Evolutionary conservation across 352 stramenopile species (phyloP).

Genomic region (Pythium rhizo-oryzae): DNA sequence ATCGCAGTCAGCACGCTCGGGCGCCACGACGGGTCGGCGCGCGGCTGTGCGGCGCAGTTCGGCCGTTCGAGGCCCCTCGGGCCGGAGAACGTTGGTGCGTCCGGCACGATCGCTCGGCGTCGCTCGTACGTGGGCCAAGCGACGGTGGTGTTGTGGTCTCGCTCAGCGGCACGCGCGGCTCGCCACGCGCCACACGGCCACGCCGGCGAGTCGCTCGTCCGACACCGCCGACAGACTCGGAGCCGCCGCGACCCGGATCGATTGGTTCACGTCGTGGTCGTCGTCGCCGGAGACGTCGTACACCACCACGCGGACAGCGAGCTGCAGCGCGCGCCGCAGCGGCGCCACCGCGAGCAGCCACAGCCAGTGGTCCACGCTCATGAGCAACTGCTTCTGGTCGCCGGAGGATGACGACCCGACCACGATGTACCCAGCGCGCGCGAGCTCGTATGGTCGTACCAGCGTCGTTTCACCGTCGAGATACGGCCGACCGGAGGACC

Average conservation of each 20-base stretch:
- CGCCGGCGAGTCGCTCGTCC: not conserved
- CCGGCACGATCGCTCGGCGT: too few species aligned
- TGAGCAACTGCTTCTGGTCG: not conserved
- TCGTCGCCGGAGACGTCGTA: not conserved
- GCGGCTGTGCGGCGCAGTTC: too few species aligned
- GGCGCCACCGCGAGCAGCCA: constrained; percentile 1
- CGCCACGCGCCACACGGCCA: not conserved
- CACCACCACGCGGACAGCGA: constrained; percentile 6
- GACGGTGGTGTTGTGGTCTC: too few species aligned
- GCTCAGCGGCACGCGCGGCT: not conserved
- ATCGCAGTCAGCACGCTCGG: too few species aligned
- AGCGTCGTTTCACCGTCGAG: not conserved
- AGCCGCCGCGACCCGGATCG: not conserved
- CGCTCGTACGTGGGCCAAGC: too few species aligned
- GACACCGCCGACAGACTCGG: not conserved
- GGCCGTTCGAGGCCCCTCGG: too few species aligned
- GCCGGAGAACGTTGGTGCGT: too few species aligned
- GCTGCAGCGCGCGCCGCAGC: not conserved
- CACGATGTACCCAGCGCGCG: constrained; percentile 7
- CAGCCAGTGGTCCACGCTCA: constrained; percentile 1
- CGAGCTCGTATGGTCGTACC: constrained; percentile 6
- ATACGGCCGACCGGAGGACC: not conserved
- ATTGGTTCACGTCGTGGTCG: too few species aligned
- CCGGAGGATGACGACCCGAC: not conserved
- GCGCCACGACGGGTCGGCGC: too few species aligned